phyloP scores from a whole-genome alignment of 2,329 filamentous ascomycete species.

The Ophiobolus disseminans region DNA sequence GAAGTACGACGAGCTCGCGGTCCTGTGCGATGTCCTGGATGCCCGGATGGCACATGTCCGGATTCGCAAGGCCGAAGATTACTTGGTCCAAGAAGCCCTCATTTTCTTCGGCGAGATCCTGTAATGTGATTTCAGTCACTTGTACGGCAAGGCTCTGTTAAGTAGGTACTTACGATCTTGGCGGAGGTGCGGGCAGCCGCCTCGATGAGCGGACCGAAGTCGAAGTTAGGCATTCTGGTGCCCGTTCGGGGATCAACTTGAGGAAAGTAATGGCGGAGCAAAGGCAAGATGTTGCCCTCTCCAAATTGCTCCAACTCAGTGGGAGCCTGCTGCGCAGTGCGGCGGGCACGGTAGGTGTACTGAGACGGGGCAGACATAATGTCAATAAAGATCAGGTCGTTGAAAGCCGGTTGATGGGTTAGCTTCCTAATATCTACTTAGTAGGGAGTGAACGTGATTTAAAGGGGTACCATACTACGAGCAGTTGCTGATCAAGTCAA shows the following conservation, averaged over 20 bases:
- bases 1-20: constrained; percentile 6
- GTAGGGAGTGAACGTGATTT: too few relatives aligned
- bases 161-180: neutral
- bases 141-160: neutral
- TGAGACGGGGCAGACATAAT: neutral
- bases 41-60: constrained; percentile 1
- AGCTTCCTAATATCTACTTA: too few relatives aligned
- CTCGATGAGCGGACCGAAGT: neutral
- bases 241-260: neutral
- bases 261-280: neutral
- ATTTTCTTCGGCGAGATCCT: constrained; percentile 4
- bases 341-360: neutral
- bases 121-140: too few relatives aligned
- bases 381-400: too few relatives aligned
- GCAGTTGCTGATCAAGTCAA: too few relatives aligned
- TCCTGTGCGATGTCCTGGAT: constrained; percentile 4
- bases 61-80: constrained; percentile 12
- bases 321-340: neutral
- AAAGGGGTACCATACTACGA: too few relatives aligned
- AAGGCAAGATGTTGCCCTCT: neutral
- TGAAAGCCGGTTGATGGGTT: neutral
- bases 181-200: neutral
- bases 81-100: constrained; percentile 11
- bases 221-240: neutral
- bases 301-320: neutral